A percentile compares a stretch with the other conserved stretches of the same genome.
Conservation (phyloP, 116 monocot species). For the Zostera marina region DNA sequence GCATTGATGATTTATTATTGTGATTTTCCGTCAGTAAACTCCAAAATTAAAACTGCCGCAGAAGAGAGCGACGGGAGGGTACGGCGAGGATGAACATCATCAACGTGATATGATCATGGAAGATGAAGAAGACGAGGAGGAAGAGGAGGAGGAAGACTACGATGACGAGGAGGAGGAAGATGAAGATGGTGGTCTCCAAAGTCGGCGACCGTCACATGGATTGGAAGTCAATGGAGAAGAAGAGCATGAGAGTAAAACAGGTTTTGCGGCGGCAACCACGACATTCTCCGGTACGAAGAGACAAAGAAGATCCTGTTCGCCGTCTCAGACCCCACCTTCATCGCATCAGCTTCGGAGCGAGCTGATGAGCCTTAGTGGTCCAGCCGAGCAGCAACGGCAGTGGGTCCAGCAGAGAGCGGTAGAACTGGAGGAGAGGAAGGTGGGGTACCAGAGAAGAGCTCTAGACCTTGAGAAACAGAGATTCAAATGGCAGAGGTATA, state of each 20-base stretch:
- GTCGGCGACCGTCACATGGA: conserved; percentile 2
- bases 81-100: neutral
- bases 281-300: conserved; percentile 5
- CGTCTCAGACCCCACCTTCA: neutral
- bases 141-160: conserved; percentile 11
- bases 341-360: conserved; percentile 11
- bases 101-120: neutral
- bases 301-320: neutral
- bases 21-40: neutral
- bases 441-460: conserved; percentile 23
- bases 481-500: conserved; percentile 58
- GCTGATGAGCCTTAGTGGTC: conserved; percentile 4
- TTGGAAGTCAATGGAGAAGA: conserved; percentile 1
- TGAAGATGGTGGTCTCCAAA: neutral
- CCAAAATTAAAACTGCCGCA: neutral
- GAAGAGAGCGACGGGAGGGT: neutral
- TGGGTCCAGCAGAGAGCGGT: conserved; percentile 38
- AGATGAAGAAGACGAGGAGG: conserved; percentile 1
- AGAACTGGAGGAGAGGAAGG: conserved; percentile 31
- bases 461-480: conserved; percentile 38
- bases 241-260: neutral
- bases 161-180: conserved; percentile 14
- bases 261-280: neutral
- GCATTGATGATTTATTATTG: neutral
- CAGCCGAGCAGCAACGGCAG: conserved; percentile 24